A percentile compares a stretch with the other conserved stretches of the same genome.
phyloP scores from a whole-genome alignment of 2,329 filamentous ascomycete genomes.

The Ascochyta viciae-villosae region DNA sequence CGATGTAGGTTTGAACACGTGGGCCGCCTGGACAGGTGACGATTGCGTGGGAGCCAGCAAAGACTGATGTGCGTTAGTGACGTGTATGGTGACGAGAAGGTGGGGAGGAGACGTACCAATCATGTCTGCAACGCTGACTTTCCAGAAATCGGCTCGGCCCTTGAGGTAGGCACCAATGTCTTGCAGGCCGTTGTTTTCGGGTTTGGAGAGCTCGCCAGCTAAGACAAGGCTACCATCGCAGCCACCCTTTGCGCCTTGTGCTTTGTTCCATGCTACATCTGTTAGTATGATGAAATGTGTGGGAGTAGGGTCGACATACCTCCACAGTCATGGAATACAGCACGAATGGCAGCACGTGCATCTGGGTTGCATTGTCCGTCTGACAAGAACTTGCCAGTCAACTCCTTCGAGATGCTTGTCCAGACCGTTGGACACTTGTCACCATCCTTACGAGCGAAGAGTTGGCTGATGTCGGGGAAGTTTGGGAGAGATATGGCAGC shows the following conservation, averaged over 20 bases:
- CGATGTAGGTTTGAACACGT: slow-evolving; percentile 18
- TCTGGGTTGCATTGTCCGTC: slow-evolving; percentile 25
- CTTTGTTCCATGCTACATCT: slow-evolving; percentile 22
- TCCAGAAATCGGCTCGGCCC: slow-evolving; percentile 47
- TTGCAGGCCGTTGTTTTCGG: slow-evolving; percentile 52
- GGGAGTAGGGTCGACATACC: slow-evolving; percentile 14
- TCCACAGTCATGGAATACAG: slow-evolving; percentile 30
- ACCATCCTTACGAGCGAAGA: slow-evolving; percentile 23
- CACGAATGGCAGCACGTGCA: slow-evolving; percentile 26
- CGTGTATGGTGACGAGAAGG: slow-evolving; percentile 25
- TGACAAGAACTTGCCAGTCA: slow-evolving; percentile 27
- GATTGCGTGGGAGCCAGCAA: slow-evolving; percentile 23
- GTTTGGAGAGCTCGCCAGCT: slow-evolving; percentile 24
- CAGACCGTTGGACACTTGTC: slow-evolving; percentile 19
- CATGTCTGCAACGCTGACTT: slow-evolving; percentile 20
- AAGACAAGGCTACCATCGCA: slow-evolving; percentile 27
- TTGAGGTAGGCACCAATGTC: slow-evolving; percentile 47
- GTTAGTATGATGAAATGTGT: neutral
- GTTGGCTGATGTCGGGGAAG: slow-evolving; percentile 7
- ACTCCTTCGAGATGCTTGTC: slow-evolving; percentile 7
- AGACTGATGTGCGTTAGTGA: slow-evolving; percentile 23
- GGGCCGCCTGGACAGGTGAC: slow-evolving; percentile 25
- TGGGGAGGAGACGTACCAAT: neutral
- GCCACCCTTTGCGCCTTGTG: slow-evolving; percentile 20
- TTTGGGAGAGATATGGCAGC: slow-evolving; percentile 28